Conservation (phyloP, 352 stramenopile species). For the Phytophthora fragariae region DNA sequence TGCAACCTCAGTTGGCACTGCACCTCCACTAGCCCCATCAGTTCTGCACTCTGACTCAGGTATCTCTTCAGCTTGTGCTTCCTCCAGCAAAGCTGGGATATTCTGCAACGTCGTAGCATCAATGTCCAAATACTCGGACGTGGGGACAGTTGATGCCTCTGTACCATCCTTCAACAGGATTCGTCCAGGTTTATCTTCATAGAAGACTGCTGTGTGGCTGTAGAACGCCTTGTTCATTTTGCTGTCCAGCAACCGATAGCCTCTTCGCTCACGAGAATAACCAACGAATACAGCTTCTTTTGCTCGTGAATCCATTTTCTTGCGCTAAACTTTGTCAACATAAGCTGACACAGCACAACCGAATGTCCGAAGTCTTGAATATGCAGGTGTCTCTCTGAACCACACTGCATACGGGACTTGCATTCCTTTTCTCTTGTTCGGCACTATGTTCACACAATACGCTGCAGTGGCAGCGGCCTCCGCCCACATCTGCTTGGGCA, state of each 20-base stretch:
- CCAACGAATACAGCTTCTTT: conserved; percentile 14
- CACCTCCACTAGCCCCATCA: not conserved
- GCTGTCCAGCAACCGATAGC: conserved; percentile 12
- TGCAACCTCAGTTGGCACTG: conserved; percentile 5
- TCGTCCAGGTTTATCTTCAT: conserved; percentile 15
- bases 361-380: too few relatives aligned
- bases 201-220: conserved; percentile 18
- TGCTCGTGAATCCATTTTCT: conserved; percentile 16
- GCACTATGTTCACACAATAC: conserved; percentile 18
- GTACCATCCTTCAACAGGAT: not conserved
- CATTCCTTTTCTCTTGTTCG: too few relatives aligned
- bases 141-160: not conserved
- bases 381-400: too few relatives aligned
- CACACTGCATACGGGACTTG: too few relatives aligned
- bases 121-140: not conserved
- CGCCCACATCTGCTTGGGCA: conserved; percentile 29
- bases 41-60: not conserved
- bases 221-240: conserved; percentile 14
- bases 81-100: not conserved
- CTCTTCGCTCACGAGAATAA: conserved; percentile 6
- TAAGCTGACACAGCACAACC: too few relatives aligned
- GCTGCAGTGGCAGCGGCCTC: conserved; percentile 23
- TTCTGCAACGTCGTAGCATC: not conserved
- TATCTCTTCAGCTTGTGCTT: not conserved
- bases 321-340: conserved; percentile 12